Conservation (phyloP, 2,329 filamentous ascomycete genomes). For the Amylocarpus encephaloides region DNA sequence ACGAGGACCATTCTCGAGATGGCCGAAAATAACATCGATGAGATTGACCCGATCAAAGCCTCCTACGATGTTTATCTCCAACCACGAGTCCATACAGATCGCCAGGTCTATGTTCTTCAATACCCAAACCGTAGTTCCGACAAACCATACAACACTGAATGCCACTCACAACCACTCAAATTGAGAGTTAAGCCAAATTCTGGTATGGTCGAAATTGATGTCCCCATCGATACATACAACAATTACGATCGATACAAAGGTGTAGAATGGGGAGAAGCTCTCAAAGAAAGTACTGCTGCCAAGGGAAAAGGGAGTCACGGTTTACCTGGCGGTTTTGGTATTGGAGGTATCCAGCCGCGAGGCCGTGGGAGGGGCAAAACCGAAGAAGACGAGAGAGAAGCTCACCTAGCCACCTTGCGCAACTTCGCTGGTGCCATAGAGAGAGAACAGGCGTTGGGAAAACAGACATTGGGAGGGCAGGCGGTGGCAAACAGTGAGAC, state of each 20-base stretch:
- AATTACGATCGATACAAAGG: conserved; percentile 84
- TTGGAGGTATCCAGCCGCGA: conserved; percentile 39
- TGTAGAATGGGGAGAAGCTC: conserved; percentile 71
- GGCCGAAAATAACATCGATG: conserved; percentile 3
- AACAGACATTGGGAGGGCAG: conserved; percentile 81
- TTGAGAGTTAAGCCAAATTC: conserved; percentile 76
- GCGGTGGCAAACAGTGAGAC: conserved; percentile 61
- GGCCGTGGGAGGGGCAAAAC: conserved; percentile 36
- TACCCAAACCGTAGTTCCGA: conserved; percentile 71
- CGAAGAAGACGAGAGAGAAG: conserved; percentile 41
- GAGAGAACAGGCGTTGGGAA: conserved; percentile 65
- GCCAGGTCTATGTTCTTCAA: conserved; percentile 75
- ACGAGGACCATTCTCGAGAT: neutral
- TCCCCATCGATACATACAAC: conserved; percentile 62
- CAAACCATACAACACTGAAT: conserved; percentile 49
- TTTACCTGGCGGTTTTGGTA: conserved; percentile 66
- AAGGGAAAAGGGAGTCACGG: conserved; percentile 62
- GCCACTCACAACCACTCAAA: conserved; percentile 55
- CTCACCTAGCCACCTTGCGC: conserved; percentile 35
- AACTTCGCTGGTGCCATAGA: conserved; percentile 64
- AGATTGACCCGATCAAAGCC: conserved; percentile 60
- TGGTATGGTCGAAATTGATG: conserved; percentile 85
- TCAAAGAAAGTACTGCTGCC: conserved; percentile 47
- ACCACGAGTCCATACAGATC: conserved; percentile 54
- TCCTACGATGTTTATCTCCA: conserved; percentile 86